phyloP scores from a whole-genome alignment of 768 basidiomycete species.

The Fibroporia radiculosa region DNA sequence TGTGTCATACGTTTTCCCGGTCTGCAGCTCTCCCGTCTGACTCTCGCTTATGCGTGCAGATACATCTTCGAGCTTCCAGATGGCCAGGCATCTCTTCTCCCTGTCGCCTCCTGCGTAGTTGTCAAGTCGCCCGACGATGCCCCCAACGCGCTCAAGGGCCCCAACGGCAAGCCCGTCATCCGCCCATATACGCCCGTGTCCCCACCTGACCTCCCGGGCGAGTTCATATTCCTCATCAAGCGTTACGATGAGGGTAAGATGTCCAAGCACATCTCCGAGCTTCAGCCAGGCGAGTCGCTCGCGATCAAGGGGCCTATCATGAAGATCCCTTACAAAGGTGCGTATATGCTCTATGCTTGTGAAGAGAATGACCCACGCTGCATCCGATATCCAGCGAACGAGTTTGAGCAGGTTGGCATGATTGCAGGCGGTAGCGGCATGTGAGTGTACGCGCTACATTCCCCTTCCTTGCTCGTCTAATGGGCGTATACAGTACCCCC shows the following conservation, averaged over 20 bases:
- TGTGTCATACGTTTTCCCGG: constrained; percentile 25
- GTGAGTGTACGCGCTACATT: constrained; percentile 30
- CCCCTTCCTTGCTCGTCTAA: background rate
- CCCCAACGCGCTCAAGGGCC: constrained; percentile 53
- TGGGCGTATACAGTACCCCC: constrained; percentile 48
- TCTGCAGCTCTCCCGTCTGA: background rate
- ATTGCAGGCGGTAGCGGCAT: constrained; percentile 95
- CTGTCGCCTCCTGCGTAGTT: constrained; percentile 71
- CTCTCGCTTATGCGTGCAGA: constrained; percentile 26
- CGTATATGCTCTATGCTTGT: constrained; percentile 7
- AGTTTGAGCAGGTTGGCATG: constrained; percentile 79
- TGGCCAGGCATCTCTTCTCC: constrained; percentile 68
- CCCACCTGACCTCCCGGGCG: constrained; percentile 62
- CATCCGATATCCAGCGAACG: constrained; percentile 44
- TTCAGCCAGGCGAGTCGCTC: constrained; percentile 80
- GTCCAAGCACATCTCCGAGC: constrained; percentile 72
- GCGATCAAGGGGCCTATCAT: constrained; percentile 85
- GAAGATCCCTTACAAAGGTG: constrained; percentile 84
- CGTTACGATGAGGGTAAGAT: constrained; percentile 76
- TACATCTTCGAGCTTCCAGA: constrained; percentile 79
- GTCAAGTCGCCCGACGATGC: constrained; percentile 57
- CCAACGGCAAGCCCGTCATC: constrained; percentile 81
- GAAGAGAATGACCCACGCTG: background rate
- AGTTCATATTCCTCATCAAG: constrained; percentile 79
- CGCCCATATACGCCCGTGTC: constrained; percentile 95